Evolutionary conservation across 2,329 filamentous ascomycete species (phyloP), one percentile per base, ranked within the genome.

Genomic region (Colletotrichum euphorbiae): DNA sequence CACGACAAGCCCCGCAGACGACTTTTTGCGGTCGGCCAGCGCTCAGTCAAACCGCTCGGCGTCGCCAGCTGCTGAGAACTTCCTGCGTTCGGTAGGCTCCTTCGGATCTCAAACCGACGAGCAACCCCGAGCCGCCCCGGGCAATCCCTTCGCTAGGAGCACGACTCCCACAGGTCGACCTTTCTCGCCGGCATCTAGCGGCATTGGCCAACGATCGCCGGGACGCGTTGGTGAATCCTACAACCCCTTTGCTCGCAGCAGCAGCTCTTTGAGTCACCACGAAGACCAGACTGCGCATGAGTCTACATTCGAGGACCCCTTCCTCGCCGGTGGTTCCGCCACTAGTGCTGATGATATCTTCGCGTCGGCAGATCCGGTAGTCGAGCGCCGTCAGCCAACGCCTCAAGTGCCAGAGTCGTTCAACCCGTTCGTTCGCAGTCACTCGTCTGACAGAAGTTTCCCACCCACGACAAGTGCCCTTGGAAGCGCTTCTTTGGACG

Each of bases 111-210:
- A 50, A 1, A 17, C 46, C 2, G 58, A 36, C 21, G 38, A 55
- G 24, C 45, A 51, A 2, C 31, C 28, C n/a, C 19, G 48, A 45
- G 48, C 15, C 13, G 11, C 17, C 1, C 46, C 59, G 6, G 9
- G 21, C 2, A 68, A 68, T 11, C 65, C 65, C 5, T 68, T 68
- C n/a, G 61, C 61, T 12, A 58, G 65, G 19, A 68, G 65, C 33
- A 50, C 46, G 33, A 36, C 61, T 12, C 33, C 52, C 9, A 17
- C 46, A 15, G 60, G 56, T 4, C 45, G 55, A 21, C 58, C 19
- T 31, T 28, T 48, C 15, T 48, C 38, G 13, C 48, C 62, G 17
- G 17, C 46, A 6, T 19, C 48, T 4, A 58, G 52, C 2, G 38
- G 54, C 2, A 21, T 58, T 0, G 65, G 40, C n/a, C 54, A 50